Conservation (phyloP, 352 stramenopile species). For the Albugo candida region DNA sequence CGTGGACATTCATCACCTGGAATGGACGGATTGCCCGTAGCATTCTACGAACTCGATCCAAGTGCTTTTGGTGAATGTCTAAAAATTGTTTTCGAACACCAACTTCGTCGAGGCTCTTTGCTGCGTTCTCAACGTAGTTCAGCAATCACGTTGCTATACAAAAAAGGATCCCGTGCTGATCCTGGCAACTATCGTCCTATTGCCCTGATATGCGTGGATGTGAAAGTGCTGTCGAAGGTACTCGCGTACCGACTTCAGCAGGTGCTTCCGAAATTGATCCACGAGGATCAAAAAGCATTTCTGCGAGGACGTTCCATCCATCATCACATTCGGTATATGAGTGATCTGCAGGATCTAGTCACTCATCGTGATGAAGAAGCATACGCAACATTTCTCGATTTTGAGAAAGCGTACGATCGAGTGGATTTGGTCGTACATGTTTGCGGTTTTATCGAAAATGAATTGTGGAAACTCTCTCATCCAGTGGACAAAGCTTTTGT, state of each 20-base stretch:
- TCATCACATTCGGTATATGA: conserved; percentile 7
- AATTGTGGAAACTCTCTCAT: conserved; percentile 4
- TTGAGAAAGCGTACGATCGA: conserved; percentile 1
- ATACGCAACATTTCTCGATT: neutral
- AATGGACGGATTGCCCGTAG: conserved; percentile 6
- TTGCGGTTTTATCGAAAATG: conserved; percentile 6
- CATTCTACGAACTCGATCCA: conserved; percentile 12
- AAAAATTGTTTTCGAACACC: conserved; percentile 8
- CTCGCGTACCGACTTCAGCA: conserved; percentile 2
- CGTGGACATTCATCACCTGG: neutral
- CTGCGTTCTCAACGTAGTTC: conserved; percentile 9
- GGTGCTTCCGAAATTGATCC: conserved; percentile 1
- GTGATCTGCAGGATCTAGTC: conserved; percentile 8
- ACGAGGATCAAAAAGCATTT: conserved; percentile 6
- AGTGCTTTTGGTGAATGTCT: conserved; percentile 10
- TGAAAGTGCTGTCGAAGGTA: conserved; percentile 8
- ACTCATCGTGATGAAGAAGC: neutral
- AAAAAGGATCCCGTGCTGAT: conserved; percentile 2
- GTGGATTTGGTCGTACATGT: conserved; percentile 10
- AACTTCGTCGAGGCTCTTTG: conserved; percentile 6
- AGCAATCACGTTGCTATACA: conserved; percentile 8
- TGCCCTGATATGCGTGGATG: conserved; percentile 11
- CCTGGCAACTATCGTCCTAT: neutral
- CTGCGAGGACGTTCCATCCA: conserved; percentile 2
- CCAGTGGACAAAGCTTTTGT: conserved; percentile 5